Evolutionary conservation across 805 yeast species (phyloP).

Genomic region (Starmera dryadoides): DNA sequence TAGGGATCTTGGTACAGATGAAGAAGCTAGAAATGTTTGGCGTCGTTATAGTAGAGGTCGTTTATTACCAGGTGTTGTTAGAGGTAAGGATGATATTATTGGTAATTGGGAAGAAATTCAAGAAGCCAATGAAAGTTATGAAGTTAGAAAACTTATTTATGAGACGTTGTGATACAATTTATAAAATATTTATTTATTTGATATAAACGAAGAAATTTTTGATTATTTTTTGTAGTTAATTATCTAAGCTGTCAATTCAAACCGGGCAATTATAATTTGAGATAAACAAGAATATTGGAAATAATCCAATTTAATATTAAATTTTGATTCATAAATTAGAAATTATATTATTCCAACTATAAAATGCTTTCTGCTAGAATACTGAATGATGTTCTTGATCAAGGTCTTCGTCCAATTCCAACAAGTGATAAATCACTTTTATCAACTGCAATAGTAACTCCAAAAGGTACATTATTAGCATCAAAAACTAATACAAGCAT

Average conservation of each 20-base stretch:
- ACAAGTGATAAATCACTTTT: slow-evolving; percentile 10
- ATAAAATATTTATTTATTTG: background rate
- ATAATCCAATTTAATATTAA: no score
- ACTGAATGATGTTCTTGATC: slow-evolving; percentile 11
- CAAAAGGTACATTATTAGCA: slow-evolving; percentile 11
- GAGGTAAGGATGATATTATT: slow-evolving; percentile 73
- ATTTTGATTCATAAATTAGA: no score
- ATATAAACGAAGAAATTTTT: no score
- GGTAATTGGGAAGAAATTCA: slow-evolving; percentile 85
- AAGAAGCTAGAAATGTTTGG: slow-evolving; percentile 81
- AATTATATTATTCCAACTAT: background rate
- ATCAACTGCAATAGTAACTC: slow-evolving; percentile 11
- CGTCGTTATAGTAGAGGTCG: slow-evolving; percentile 65
- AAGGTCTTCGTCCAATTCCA: slow-evolving; percentile 8
- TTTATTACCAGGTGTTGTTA: slow-evolving; percentile 75
- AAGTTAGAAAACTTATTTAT: slow-evolving; percentile 53
- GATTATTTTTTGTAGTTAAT: background rate
- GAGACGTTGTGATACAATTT: slow-evolving; percentile 42
- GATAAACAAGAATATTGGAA: no score
- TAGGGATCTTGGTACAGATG: slow-evolving; percentile 83
- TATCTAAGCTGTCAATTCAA: background rate
- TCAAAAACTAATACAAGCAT: slow-evolving; percentile 1
- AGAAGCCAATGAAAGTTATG: slow-evolving; percentile 78
- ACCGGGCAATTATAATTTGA: background rate
- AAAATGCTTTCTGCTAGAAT: slow-evolving; percentile 13